Conservation (phyloP, 805 yeast species). For the Maudiozyma bulderi region DNA sequence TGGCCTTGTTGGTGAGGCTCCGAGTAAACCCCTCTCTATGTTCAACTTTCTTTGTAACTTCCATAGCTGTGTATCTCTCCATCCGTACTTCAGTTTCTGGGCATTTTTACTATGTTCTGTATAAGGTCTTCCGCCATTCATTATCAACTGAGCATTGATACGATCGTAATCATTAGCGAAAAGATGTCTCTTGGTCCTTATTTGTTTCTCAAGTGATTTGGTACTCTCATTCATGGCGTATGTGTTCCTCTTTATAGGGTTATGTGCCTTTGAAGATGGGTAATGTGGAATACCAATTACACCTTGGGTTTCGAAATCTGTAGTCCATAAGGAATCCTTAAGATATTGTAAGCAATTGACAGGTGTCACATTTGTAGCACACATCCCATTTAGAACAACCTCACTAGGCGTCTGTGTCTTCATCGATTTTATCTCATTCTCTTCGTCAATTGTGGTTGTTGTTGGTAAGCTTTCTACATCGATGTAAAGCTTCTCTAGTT, state of each 20-base stretch:
- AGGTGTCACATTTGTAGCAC: background rate
- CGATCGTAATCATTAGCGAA: constrained; percentile 1
- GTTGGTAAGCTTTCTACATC: constrained; percentile 6
- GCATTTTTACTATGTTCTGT: constrained; percentile 4
- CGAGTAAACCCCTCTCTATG: background rate
- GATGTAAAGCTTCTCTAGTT: constrained; percentile 5
- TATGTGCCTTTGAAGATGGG: background rate
- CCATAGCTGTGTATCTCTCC: constrained; percentile 17
- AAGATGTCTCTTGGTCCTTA: background rate
- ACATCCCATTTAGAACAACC: background rate
- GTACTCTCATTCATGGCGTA: background rate
- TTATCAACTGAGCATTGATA: constrained; percentile 1
- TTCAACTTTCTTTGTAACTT: constrained; percentile 18
- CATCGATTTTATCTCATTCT: background rate
- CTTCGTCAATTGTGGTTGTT: background rate
- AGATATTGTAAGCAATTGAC: background rate
- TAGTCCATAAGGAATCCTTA: background rate
- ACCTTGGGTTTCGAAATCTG: constrained; percentile 2
- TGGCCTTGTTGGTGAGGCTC: constrained; percentile 13
- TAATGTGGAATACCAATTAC: constrained; percentile 11
- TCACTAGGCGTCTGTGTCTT: background rate
- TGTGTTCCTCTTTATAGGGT: background rate
- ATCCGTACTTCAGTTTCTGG: constrained; percentile 8
- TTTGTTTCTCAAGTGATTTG: background rate
- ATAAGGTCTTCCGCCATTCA: too few species aligned